phyloP scores from a whole-genome alignment of 2,329 filamentous ascomycete species.

The Penicillium sp. region DNA sequence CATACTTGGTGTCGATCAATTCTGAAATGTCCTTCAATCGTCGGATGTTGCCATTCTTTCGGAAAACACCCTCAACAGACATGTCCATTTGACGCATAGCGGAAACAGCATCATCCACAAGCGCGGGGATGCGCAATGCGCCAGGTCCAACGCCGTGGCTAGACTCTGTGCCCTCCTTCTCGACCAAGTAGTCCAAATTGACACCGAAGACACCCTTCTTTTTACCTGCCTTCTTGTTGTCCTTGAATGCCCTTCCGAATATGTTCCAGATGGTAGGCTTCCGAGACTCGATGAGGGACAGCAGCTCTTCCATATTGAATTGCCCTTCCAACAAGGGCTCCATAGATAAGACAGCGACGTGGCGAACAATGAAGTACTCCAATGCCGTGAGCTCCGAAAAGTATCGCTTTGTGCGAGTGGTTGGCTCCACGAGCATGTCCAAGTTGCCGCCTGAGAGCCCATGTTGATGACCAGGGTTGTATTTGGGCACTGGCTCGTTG shows the following conservation, averaged over 20 bases:
- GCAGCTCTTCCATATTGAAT: constrained; percentile 88
- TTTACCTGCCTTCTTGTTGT: constrained; percentile 63
- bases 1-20: constrained; percentile 77
- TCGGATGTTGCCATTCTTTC: constrained; percentile 98
- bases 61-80: constrained; percentile 95
- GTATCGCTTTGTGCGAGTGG: constrained; percentile 65
- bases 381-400: constrained; percentile 93
- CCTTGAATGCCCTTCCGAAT: constrained; percentile 90
- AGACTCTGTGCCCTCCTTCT: constrained; percentile 93
- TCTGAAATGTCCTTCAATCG: constrained; percentile 81
- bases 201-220: constrained; percentile 95
- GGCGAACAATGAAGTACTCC: constrained; percentile 95
- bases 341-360: constrained; percentile 91
- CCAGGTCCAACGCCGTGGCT: constrained; percentile 93
- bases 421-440: constrained; percentile 48
- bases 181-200: constrained; percentile 77
- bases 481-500: constrained; percentile 56
- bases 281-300: constrained; percentile 86
- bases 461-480: constrained; percentile 64
- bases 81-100: constrained; percentile 99
- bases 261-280: constrained; percentile 98
- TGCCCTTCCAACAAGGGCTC: constrained; percentile 83
- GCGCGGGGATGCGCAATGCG: constrained; percentile 79
- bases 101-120: constrained; percentile 89
- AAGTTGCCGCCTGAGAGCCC: constrained; percentile 55